phyloP scores from a whole-genome alignment of 805 yeast genomes.

The Zygoascus ofunaensis region DNA sequence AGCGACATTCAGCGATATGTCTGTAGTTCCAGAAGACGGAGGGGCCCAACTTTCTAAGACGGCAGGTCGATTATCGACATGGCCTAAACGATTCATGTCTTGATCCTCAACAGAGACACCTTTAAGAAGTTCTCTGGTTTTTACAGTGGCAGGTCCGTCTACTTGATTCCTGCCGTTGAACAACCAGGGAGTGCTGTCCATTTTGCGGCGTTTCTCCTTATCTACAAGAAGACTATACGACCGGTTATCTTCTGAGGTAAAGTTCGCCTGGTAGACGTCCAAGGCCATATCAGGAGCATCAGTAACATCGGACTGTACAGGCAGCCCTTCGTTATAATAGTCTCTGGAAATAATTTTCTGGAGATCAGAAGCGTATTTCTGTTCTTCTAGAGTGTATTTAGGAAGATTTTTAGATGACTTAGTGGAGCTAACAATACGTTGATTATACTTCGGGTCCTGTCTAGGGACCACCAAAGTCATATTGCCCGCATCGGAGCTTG shows the following conservation, averaged over 20 bases:
- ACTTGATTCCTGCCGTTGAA: constrained; percentile 11
- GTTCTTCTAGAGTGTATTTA: constrained; percentile 21
- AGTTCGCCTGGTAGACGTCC: constrained; percentile 20
- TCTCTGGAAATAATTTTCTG: constrained; percentile 18
- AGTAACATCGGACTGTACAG: not conserved
- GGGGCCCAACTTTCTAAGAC: constrained; percentile 1
- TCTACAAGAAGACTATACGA: constrained; percentile 22
- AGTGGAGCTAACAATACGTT: not conserved
- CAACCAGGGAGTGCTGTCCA: constrained; percentile 18
- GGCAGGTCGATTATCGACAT: constrained; percentile 1
- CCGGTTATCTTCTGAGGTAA: constrained; percentile 26
- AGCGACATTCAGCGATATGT: not conserved
- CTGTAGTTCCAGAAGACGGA: not conserved
- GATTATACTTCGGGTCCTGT: too few relatives aligned
- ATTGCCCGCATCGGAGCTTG: constrained; percentile 8
- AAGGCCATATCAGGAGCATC: constrained; percentile 8
- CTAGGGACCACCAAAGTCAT: constrained; percentile 7
- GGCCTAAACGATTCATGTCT: constrained; percentile 2
- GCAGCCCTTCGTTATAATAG: constrained; percentile 9
- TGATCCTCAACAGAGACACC: not conserved
- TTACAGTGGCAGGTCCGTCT: not conserved
- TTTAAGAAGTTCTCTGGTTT: too few relatives aligned
- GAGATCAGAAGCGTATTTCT: constrained; percentile 18
- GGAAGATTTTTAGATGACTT: constrained; percentile 1
- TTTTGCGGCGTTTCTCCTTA: constrained; percentile 12